Percentiles rank a stretch among this genome's conserved stretches.
Conservation (phyloP, 148 eudicot genomes). For the Heliosperma pusillum region DNA sequence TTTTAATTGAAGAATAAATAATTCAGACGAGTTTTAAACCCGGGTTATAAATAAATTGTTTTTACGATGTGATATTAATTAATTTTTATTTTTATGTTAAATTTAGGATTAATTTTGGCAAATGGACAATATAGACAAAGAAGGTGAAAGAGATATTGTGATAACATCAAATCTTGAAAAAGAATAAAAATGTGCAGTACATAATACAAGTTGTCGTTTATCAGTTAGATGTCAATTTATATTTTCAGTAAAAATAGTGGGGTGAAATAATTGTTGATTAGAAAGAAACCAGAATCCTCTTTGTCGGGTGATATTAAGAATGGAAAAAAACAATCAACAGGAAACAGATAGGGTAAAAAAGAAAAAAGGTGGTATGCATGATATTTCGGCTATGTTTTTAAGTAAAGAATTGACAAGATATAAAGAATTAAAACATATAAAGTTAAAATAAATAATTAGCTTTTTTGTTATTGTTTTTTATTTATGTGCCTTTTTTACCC, state of each 20-base stretch:
- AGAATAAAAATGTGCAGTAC: not conserved
- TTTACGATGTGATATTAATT: not conserved
- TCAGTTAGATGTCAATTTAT: not conserved
- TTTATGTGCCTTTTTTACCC: not conserved
- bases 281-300: slow-evolving; percentile 8
- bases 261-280: slow-evolving; percentile 7
- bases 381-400: slow-evolving; percentile 16
- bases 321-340: slow-evolving; percentile 9
- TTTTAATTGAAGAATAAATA: not conserved
- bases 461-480: not conserved
- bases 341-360: slow-evolving; percentile 19
- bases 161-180: not conserved
- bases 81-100: not conserved
- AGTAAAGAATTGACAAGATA: slow-evolving; percentile 32
- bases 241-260: not conserved
- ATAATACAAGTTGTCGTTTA: not conserved
- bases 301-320: slow-evolving; percentile 6
- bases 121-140: not conserved
- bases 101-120: not conserved
- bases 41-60: not conserved
- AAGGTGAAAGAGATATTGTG: not conserved
- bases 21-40: not conserved
- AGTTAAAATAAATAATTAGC: not conserved
- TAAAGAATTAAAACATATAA: slow-evolving; percentile 21
- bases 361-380: not conserved